phyloP scores from a whole-genome alignment of 345 rosid species.

The Gossypium stocksii region DNA sequence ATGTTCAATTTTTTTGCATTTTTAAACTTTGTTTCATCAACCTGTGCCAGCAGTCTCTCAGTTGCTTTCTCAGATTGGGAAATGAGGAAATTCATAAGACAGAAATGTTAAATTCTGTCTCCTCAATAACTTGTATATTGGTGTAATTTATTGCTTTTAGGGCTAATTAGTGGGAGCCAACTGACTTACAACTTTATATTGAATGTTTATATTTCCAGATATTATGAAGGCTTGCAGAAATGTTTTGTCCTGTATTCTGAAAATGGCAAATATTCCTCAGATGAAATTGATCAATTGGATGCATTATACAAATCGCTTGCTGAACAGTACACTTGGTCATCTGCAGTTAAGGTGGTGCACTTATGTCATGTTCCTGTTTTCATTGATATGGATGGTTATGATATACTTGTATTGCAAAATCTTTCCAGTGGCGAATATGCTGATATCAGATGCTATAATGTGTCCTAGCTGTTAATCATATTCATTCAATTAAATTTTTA shows the following conservation, averaged over 20 bases:
- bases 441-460: not conserved
- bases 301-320: slow-evolving; percentile 72
- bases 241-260: slow-evolving; percentile 66
- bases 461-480: not conserved
- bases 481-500: not conserved
- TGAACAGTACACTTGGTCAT: slow-evolving; percentile 74
- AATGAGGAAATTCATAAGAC: not conserved
- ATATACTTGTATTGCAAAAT: not conserved
- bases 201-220: slow-evolving; percentile 41
- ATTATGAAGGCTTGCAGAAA: slow-evolving; percentile 88
- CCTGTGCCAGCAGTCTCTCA: not conserved
- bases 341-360: slow-evolving; percentile 84
- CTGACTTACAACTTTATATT: not conserved
- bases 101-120: not conserved
- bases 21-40: not conserved
- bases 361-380: not conserved
- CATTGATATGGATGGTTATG: slow-evolving; percentile 9
- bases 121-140: not conserved
- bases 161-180: not conserved
- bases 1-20: not conserved
- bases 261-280: slow-evolving; percentile 57
- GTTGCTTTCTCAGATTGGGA: not conserved
- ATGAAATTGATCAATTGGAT: slow-evolving; percentile 71
- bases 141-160: slow-evolving; percentile 4
- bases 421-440: not conserved